phyloP scores from a whole-genome alignment of 441 rosid species.

The Corymbia citriodora region DNA sequence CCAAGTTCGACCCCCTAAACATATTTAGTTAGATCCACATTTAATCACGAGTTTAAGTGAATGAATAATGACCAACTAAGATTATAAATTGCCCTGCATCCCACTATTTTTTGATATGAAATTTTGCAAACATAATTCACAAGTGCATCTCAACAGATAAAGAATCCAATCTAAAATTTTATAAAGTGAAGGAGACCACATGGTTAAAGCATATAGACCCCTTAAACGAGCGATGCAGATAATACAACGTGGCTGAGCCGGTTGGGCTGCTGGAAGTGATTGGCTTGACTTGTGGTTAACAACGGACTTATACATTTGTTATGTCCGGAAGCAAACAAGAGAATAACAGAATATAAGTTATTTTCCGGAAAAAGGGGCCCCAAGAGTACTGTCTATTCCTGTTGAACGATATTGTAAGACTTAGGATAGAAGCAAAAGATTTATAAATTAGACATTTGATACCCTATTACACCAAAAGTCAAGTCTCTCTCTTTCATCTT shows the following conservation, averaged over 20 bases:
- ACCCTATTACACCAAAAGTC: background rate
- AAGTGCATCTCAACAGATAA: accelerated
- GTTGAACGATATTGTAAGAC: background rate
- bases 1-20: accelerated
- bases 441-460: background rate
- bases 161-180: background rate
- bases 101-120: accelerated
- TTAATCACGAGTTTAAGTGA: background rate
- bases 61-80: background rate
- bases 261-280: background rate
- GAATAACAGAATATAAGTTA: background rate
- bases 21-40: background rate
- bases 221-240: background rate
- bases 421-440: background rate
- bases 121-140: background rate
- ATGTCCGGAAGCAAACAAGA: background rate
- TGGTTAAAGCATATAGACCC: background rate
- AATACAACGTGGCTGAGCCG: background rate
- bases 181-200: background rate
- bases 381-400: background rate
- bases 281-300: background rate
- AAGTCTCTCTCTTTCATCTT: background rate
- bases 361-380: background rate
- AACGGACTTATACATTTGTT: background rate
- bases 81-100: accelerated